Conservation (phyloP, 352 stramenopile species). For the Peronospora belbahrii region DNA sequence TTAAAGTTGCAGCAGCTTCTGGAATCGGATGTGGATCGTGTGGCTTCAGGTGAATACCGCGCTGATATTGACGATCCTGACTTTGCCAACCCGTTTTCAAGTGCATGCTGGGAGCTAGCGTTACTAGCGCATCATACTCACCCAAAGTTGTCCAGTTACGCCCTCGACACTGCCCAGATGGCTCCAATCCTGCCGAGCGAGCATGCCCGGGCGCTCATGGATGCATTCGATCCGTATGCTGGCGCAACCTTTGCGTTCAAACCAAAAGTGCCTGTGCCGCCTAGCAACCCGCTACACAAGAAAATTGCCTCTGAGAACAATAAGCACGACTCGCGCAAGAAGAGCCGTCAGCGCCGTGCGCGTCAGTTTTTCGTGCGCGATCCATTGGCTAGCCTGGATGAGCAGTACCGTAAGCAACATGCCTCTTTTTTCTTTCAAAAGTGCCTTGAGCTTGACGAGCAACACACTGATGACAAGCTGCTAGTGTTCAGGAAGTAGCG, state of each 20-base stretch:
- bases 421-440: conserved; percentile 32
- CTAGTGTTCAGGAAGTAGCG: conserved; percentile 29
- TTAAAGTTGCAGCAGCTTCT: conserved; percentile 90
- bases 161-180: conserved; percentile 53
- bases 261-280: conserved; percentile 51
- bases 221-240: conserved; percentile 44
- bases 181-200: conserved; percentile 59
- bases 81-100: conserved; percentile 92
- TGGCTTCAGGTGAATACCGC: conserved; percentile 89
- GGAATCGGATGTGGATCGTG: conserved; percentile 93
- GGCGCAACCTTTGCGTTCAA: conserved; percentile 49
- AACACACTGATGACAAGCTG: conserved; percentile 13
- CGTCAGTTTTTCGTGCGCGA: conserved; percentile 70
- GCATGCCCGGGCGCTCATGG: conserved; percentile 50
- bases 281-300: conserved; percentile 57
- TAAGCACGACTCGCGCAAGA: conserved; percentile 42
- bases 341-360: conserved; percentile 37
- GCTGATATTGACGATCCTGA: conserved; percentile 91
- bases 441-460: conserved; percentile 26
- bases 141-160: conserved; percentile 65
- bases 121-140: conserved; percentile 84
- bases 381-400: conserved; percentile 33
- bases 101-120: conserved; percentile 89
- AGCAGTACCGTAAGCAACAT: conserved; percentile 28
- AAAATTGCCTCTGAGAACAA: conserved; percentile 60